Evolutionary conservation across 768 basidiomycete species (phyloP).

Genomic region (Wakefieldia striispora): DNA sequence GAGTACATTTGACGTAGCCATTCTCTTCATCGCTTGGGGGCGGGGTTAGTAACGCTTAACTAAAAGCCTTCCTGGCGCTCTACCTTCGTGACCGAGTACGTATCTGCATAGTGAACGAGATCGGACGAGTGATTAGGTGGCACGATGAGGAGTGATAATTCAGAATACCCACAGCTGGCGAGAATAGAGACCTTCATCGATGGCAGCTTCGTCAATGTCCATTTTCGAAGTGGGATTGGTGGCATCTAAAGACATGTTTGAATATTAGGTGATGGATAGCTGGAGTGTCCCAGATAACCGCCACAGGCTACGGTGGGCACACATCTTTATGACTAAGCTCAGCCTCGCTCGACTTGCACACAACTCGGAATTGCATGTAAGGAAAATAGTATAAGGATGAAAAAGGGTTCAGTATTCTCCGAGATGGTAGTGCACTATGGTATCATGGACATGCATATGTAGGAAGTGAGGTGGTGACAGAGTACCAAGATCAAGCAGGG

Average conservation of each 20-base stretch:
- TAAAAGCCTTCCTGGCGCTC: background rate
- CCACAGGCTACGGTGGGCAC: too few relatives aligned
- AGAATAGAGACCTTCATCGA: constrained; percentile 93
- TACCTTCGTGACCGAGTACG: constrained; percentile 96
- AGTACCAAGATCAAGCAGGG: too few relatives aligned
- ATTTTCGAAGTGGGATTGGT: constrained; percentile 49
- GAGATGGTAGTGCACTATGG: background rate
- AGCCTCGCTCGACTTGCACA: background rate
- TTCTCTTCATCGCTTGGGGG: constrained; percentile 92
- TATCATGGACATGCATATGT: background rate
- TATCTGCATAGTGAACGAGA: constrained; percentile 51
- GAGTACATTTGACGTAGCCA: constrained; percentile 94
- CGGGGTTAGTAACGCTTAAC: constrained; percentile 16
- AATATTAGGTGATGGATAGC: background rate
- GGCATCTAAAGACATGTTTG: constrained; percentile 35
- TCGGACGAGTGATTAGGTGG: constrained; percentile 16
- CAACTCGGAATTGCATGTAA: background rate
- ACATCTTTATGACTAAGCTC: constrained; percentile 24
- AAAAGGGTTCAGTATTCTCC: too few relatives aligned
- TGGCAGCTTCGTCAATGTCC: constrained; percentile 84
- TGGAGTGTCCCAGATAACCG: background rate
- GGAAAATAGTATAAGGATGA: too few relatives aligned
- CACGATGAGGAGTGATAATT: constrained; percentile 13
- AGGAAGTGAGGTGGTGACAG: background rate
- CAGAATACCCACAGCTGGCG: constrained; percentile 74